Evolutionary conservation across 345 rosid species (phyloP).

Genomic region (Murraya koenigii): DNA sequence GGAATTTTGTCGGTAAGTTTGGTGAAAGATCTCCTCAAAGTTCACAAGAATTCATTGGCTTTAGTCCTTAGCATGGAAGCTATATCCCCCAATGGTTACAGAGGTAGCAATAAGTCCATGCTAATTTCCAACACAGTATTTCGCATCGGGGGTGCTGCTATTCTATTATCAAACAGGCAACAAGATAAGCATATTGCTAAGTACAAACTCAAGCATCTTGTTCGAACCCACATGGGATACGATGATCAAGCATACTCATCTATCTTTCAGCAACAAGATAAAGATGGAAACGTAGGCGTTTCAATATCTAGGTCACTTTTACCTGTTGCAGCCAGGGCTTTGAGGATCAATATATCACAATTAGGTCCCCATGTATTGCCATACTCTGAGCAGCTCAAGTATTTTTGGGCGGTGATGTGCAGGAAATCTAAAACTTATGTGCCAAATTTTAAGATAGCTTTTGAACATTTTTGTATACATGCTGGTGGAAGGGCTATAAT

Average conservation of each 20-base stretch:
- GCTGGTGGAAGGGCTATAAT: too few relatives aligned
- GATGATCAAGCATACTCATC: conserved; percentile 43
- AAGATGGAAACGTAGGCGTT: conserved; percentile 45
- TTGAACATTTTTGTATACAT: too few relatives aligned
- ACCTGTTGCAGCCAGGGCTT: too few relatives aligned
- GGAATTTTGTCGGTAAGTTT: conserved; percentile 51
- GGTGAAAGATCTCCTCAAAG: conserved; percentile 51
- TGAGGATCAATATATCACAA: too few relatives aligned
- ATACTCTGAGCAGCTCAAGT: too few relatives aligned
- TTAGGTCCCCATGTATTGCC: too few relatives aligned
- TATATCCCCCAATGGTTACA: conserved; percentile 39
- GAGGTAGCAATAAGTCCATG: conserved; percentile 50
- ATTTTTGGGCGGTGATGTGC: too few relatives aligned
- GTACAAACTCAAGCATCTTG: conserved; percentile 55
- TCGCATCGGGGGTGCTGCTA: conserved; percentile 63
- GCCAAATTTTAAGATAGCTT: too few relatives aligned
- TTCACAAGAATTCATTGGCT: conserved; percentile 47
- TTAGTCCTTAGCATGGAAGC: conserved; percentile 62
- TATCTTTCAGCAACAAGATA: conserved; percentile 47
- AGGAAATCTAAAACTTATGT: too few relatives aligned
- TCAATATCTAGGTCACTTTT: conserved; percentile 46
- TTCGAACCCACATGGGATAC: conserved; percentile 56
- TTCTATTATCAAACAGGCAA: conserved; percentile 51
- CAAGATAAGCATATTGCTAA: conserved; percentile 39
- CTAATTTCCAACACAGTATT: conserved; percentile 50